Conservation (phyloP, 176 grass and related monocot genomes). For the Typha latifolia region DNA sequence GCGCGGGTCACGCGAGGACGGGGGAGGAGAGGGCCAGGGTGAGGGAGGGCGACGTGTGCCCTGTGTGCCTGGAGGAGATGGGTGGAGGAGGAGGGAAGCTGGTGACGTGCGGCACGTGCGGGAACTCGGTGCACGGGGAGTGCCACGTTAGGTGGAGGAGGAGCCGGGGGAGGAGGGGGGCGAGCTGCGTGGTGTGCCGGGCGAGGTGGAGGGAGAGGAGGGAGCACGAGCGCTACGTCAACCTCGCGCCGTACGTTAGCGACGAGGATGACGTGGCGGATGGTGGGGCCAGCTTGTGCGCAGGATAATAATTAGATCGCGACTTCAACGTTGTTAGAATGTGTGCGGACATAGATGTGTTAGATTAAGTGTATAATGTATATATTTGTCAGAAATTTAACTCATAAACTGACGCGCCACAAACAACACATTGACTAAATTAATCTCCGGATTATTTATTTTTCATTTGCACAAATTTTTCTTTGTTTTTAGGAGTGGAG, state of each 20-base stretch:
- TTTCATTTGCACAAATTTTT: too few relatives aligned
- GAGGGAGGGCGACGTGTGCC: not conserved
- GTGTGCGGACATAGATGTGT: too few relatives aligned
- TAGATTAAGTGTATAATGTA: too few relatives aligned
- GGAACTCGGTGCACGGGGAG: slow-evolving; percentile 79
- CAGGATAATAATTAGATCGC: too few relatives aligned
- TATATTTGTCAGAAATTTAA: too few relatives aligned
- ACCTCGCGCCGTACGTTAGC: slow-evolving; percentile 61
- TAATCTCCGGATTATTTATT: too few relatives aligned
- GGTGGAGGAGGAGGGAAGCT: slow-evolving; percentile 3
- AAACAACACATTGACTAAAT: too few relatives aligned
- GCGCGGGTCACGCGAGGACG: not conserved
- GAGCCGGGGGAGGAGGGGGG: slow-evolving; percentile 47
- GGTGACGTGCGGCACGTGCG: slow-evolving; percentile 60
- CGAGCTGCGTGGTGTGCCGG: slow-evolving; percentile 86
- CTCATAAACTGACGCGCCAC: too few relatives aligned
- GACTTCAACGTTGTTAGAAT: too few relatives aligned
- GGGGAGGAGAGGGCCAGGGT: not conserved
- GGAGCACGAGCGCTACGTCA: slow-evolving; percentile 50
- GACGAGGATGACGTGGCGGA: slow-evolving; percentile 30
- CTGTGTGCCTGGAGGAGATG: slow-evolving; percentile 25
- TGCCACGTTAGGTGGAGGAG: slow-evolving; percentile 84
- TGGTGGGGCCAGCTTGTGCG: too few relatives aligned
- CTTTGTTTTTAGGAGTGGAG: too few relatives aligned
- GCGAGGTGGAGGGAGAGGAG: slow-evolving; percentile 58